Conservation (phyloP, 192 early-diverging fungal species). For the Chytriomyces sp. region DNA sequence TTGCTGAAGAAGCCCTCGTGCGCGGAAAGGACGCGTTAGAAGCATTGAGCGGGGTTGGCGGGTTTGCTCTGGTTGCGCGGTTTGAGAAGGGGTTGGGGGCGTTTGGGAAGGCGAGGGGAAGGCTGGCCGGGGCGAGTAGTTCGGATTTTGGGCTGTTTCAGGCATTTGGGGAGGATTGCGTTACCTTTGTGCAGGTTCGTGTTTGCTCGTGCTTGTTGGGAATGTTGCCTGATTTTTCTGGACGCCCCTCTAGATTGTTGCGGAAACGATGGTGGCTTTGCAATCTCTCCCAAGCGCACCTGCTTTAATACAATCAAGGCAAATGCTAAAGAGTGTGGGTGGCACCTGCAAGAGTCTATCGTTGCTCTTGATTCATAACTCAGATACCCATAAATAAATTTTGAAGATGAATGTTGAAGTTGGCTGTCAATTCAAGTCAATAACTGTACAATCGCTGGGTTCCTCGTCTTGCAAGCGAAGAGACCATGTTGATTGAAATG, state of each 20-base stretch:
- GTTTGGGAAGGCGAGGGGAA: neutral
- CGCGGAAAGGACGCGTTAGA: neutral
- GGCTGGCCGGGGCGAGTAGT: conserved; percentile 12
- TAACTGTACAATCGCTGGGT: too few relatives aligned
- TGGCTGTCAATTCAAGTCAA: too few relatives aligned
- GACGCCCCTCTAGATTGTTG: neutral
- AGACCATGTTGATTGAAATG: too few relatives aligned
- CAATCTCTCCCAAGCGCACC: too few relatives aligned
- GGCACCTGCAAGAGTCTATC: too few relatives aligned
- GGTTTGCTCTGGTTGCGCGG: neutral
- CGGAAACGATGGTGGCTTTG: neutral
- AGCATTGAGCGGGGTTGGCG: neutral
- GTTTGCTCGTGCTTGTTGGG: neutral
- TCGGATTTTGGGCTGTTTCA: conserved; percentile 22
- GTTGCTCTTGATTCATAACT: too few relatives aligned
- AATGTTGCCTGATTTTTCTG: neutral
- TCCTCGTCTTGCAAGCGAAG: too few relatives aligned
- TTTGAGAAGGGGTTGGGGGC: neutral
- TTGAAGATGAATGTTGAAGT: too few relatives aligned
- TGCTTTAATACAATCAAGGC: too few relatives aligned
- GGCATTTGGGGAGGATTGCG: conserved; percentile 15
- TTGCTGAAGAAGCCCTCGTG: neutral
- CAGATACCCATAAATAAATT: too few relatives aligned
- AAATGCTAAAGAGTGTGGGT: too few relatives aligned
- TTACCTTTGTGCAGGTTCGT: neutral